Conservation (phyloP, 371 early-diverging fungal species). For the Mortierella polycephala region DNA sequence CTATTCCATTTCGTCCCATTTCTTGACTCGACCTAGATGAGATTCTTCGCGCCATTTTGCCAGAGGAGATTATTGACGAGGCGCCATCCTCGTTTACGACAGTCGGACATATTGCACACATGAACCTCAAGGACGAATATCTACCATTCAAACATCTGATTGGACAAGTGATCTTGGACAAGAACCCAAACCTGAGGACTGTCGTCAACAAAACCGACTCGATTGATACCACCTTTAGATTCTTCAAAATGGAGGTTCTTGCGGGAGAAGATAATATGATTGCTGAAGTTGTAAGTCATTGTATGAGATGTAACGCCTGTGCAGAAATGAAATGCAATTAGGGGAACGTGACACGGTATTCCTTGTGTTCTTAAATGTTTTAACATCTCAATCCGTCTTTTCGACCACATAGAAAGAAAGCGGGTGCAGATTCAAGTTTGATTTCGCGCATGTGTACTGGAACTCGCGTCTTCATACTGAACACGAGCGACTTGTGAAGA, state of each 20-base stretch:
- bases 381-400: neutral
- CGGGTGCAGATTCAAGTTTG: constrained; percentile 91
- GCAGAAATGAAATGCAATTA: neutral
- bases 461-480: constrained; percentile 98
- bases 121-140: constrained; percentile 93
- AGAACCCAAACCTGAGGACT: constrained; percentile 88
- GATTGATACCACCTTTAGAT: constrained; percentile 96
- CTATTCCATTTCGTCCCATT: constrained; percentile 4
- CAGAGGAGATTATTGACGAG: constrained; percentile 76
- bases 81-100: constrained; percentile 93
- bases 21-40: constrained; percentile 71
- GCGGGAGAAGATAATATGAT: constrained; percentile 90
- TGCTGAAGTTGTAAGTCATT: constrained; percentile 80
- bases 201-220: constrained; percentile 96
- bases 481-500: constrained; percentile 88
- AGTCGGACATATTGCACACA: constrained; percentile 97
- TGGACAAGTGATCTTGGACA: constrained; percentile 96
- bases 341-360: neutral
- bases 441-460: constrained; percentile 99
- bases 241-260: constrained; percentile 96
- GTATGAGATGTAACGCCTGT: too few relatives aligned
- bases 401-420: constrained; percentile 79
- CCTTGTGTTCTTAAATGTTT: neutral
- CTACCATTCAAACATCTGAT: constrained; percentile 91
- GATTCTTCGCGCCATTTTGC: constrained; percentile 89